Evolutionary conservation across 2,329 filamentous ascomycete species (phyloP).

Genomic region (Graphilbum sp.): DNA sequence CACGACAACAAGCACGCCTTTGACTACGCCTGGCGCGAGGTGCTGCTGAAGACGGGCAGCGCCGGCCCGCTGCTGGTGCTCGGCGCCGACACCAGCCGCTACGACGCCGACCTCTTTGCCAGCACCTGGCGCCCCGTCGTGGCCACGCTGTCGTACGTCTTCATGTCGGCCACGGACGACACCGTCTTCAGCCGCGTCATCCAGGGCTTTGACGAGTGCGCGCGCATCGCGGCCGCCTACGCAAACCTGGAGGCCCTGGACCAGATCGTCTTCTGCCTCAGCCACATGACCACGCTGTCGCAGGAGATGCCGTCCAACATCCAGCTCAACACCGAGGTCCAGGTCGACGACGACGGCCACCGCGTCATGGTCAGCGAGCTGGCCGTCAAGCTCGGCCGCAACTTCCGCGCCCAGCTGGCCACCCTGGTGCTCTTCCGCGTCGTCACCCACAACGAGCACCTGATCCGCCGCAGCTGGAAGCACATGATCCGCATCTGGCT

Average conservation of each 20-base stretch:
- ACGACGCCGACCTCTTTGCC: constrained; percentile 94
- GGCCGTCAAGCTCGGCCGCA: constrained; percentile 84
- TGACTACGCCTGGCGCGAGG: constrained; percentile 93
- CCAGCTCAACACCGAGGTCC: constrained; percentile 83
- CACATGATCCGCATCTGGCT: constrained; percentile 83
- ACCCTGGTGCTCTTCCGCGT: constrained; percentile 93
- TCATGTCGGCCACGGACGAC: constrained; percentile 96
- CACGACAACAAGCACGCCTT: constrained; percentile 95
- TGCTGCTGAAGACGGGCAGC: constrained; percentile 68
- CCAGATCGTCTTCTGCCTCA: constrained; percentile 78
- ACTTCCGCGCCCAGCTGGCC: constrained; percentile 85
- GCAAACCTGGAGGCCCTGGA: constrained; percentile 74
- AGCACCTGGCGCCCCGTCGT: constrained; percentile 92
- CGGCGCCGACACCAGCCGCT: constrained; percentile 84
- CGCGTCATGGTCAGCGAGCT: constrained; percentile 98
- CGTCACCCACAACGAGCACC: constrained; percentile 65
- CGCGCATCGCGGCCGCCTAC: constrained; percentile 78
- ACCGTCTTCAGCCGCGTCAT: constrained; percentile 87
- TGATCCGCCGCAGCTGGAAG: constrained; percentile 63
- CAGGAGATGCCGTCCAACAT: constrained; percentile 53
- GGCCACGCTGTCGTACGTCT: constrained; percentile 90
- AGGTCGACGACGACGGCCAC: constrained; percentile 73
- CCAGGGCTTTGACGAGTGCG: constrained; percentile 89
- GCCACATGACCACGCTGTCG: constrained; percentile 77
- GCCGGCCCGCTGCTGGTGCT: constrained; percentile 61